Conservation (phyloP, 2,329 filamentous ascomycete species). For the Periconia macrospinosa region DNA sequence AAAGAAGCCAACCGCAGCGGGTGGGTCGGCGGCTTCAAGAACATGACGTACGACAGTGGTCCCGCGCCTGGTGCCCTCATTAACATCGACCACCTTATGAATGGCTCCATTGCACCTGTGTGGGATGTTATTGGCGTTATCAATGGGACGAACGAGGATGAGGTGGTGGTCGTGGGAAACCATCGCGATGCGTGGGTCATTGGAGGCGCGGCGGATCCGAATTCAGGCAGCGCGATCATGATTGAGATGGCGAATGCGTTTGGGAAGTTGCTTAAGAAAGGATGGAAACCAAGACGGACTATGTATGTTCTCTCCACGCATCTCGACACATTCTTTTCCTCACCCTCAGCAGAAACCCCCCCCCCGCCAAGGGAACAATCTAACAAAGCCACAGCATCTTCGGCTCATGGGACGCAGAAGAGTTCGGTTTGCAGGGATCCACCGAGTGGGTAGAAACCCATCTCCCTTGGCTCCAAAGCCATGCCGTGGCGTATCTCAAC, state of each 20-base stretch:
- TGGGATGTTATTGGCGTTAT: slow-evolving; percentile 73
- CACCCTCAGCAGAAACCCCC: no score
- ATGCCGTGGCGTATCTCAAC: slow-evolving; percentile 28
- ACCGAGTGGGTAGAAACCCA: slow-evolving; percentile 42
- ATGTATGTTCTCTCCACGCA: slow-evolving; percentile 18
- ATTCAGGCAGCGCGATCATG: slow-evolving; percentile 49
- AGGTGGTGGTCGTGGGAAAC: slow-evolving; percentile 53
- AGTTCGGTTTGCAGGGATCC: slow-evolving; percentile 39
- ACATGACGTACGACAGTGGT: slow-evolving; percentile 36
- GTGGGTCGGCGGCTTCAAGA: slow-evolving; percentile 34
- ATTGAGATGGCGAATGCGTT: slow-evolving; percentile 51
- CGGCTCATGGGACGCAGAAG: slow-evolving; percentile 25
- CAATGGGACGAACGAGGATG: slow-evolving; percentile 60
- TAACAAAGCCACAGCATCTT: slow-evolving; percentile 9
- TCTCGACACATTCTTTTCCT: background rate
- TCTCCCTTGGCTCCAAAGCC: slow-evolving; percentile 26
- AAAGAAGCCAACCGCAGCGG: slow-evolving; percentile 34
- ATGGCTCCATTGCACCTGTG: slow-evolving; percentile 75
- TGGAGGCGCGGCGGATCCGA: slow-evolving; percentile 52
- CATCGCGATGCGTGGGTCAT: slow-evolving; percentile 55
- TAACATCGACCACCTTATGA: slow-evolving; percentile 63
- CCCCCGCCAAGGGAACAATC: no score
- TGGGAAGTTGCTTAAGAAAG: slow-evolving; percentile 46
- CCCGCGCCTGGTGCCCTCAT: slow-evolving; percentile 55
- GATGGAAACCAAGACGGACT: slow-evolving; percentile 52